These are phyloP conservation scores for Aristolochia fimbriata DNA, from an alignment of 164 flowering plant genomes.

Conservation along the genomic window DNA sequence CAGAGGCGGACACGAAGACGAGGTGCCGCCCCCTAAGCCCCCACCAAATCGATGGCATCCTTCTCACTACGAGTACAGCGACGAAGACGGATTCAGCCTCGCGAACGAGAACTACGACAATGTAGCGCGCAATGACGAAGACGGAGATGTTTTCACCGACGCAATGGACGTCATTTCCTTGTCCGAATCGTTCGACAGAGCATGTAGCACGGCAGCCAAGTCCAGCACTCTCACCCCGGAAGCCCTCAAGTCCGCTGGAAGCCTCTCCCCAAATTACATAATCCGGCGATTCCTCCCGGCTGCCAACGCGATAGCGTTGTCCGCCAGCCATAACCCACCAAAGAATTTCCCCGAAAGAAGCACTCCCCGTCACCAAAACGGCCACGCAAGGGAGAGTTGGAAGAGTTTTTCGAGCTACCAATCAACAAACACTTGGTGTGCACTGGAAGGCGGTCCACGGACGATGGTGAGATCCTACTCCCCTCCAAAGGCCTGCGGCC, in stretches of 20 bases:
- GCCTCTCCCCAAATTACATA: constrained; percentile 40
- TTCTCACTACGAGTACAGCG: neutral
- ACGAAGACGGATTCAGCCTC: neutral
- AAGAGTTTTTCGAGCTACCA: constrained; percentile 1
- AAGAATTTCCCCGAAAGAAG: neutral
- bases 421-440: neutral
- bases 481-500: constrained; percentile 36
- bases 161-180: constrained; percentile 45
- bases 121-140: constrained; percentile 12
- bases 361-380: neutral
- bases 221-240: constrained; percentile 17
- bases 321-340: constrained; percentile 11
- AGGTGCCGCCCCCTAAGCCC: constrained; percentile 26
- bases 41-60: constrained; percentile 37
- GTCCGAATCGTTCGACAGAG: constrained; percentile 24
- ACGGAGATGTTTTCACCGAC: constrained; percentile 27
- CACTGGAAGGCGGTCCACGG: neutral
- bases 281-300: constrained; percentile 60
- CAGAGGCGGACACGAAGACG: neutral
- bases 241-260: constrained; percentile 8
- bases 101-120: constrained; percentile 5
- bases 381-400: neutral
- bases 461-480: constrained; percentile 3
- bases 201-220: constrained; percentile 4
- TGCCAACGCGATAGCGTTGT: constrained; percentile 48